Evolutionary conservation across 2,329 filamentous ascomycete genomes (phyloP).

Genomic region (Penicillium sp.): DNA sequence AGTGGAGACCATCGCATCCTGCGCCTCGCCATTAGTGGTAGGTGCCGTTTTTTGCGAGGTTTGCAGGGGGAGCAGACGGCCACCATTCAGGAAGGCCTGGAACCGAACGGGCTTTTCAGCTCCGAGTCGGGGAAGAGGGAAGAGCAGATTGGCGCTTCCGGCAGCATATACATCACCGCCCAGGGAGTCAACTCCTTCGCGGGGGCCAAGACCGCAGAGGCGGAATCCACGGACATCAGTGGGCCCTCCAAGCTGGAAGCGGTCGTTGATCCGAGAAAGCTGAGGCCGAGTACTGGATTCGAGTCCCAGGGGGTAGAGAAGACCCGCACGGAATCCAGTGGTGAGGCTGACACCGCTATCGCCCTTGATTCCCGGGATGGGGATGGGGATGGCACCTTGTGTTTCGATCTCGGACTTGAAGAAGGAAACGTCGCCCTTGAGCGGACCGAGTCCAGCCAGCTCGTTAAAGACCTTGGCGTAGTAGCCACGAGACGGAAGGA

Average conservation of each 20-base stretch:
- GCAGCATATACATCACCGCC: slow-evolving; percentile 93
- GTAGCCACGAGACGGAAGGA: slow-evolving; percentile 81
- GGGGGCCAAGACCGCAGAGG: slow-evolving; percentile 82
- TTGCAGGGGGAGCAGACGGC: slow-evolving; percentile 76
- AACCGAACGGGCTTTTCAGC: slow-evolving; percentile 81
- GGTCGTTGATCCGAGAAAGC: slow-evolving; percentile 84
- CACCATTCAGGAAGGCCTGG: slow-evolving; percentile 89
- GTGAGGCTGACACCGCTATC: slow-evolving; percentile 80
- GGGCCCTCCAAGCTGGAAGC: slow-evolving; percentile 91
- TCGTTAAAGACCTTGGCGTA: slow-evolving; percentile 77
- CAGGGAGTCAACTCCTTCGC: slow-evolving; percentile 80
- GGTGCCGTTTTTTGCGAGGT: slow-evolving; percentile 52
- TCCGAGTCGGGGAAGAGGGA: slow-evolving; percentile 81
- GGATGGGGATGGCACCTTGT: slow-evolving; percentile 72
- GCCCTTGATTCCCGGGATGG: slow-evolving; percentile 67
- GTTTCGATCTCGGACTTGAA: slow-evolving; percentile 88
- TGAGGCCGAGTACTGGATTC: slow-evolving; percentile 57
- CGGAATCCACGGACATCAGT: slow-evolving; percentile 95
- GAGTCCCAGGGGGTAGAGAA: slow-evolving; percentile 78
- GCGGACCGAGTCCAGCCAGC: slow-evolving; percentile 80
- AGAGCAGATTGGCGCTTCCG: slow-evolving; percentile 79
- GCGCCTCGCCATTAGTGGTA: slow-evolving; percentile 52
- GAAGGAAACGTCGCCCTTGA: slow-evolving; percentile 90
- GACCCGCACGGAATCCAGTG: slow-evolving; percentile 75
- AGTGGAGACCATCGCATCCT: slow-evolving; percentile 55